Conservation (phyloP, 2,329 filamentous ascomycete genomes). For the Aspergillus niger region DNA sequence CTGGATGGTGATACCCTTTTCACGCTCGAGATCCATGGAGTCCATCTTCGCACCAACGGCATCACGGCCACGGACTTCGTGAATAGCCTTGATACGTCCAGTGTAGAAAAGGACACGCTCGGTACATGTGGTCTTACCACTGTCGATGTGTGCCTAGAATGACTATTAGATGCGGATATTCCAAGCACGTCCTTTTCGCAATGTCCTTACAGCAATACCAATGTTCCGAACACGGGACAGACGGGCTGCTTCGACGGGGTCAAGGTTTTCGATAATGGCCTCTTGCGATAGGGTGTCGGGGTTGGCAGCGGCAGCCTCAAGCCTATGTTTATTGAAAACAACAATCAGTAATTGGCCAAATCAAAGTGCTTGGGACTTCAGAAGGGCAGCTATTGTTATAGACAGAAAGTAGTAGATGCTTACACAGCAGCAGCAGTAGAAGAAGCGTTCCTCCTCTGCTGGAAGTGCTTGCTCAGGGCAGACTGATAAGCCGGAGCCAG, state of each 20-base stretch:
- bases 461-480: slow-evolving; percentile 43
- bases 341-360: slow-evolving; percentile 9
- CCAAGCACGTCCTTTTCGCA: background rate
- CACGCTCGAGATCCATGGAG: slow-evolving; percentile 97
- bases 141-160: slow-evolving; percentile 88
- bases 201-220: slow-evolving; percentile 78
- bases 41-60: slow-evolving; percentile 98
- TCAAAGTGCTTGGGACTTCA: background rate
- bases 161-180: background rate
- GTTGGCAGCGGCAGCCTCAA: slow-evolving; percentile 60
- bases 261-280: slow-evolving; percentile 76
- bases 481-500: slow-evolving; percentile 38
- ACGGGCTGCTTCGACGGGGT: slow-evolving; percentile 74
- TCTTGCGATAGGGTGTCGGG: slow-evolving; percentile 61
- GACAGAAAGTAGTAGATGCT: slow-evolving; percentile 19
- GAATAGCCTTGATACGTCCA: slow-evolving; percentile 92
- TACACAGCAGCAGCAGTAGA: slow-evolving; percentile 49
- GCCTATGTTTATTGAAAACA: slow-evolving; percentile 34
- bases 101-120: slow-evolving; percentile 98
- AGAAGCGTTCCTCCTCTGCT: slow-evolving; percentile 47
- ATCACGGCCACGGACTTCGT: slow-evolving; percentile 89
- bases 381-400: background rate
- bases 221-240: slow-evolving; percentile 89
- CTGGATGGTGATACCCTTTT: slow-evolving; percentile 98
- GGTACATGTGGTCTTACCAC: slow-evolving; percentile 94